Percentiles rank a stretch among this genome's conserved stretches.
Conservation (phyloP, 768 basidiomycete genomes). For the Suillus subluteus region DNA sequence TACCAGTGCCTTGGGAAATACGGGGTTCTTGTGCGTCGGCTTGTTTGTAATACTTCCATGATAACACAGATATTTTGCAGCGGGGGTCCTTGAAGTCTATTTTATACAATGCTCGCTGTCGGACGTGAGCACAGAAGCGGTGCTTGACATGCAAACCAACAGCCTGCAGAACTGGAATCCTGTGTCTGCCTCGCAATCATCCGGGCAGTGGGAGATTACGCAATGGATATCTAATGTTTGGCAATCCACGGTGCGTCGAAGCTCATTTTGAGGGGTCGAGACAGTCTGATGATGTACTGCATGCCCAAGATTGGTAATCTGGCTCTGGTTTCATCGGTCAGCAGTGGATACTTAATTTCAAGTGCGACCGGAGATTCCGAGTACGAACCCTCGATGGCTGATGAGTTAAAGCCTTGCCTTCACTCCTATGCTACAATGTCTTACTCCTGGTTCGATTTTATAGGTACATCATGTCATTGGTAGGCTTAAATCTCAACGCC, state of each 20-base stretch:
- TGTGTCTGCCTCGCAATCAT: not conserved
- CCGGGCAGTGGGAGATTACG: not conserved
- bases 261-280: not conserved
- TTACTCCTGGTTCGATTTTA: not conserved
- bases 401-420: not conserved
- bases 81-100: not conserved
- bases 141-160: not conserved
- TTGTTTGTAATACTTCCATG: not conserved
- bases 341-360: no score
- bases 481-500: not conserved
- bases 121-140: not conserved
- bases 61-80: not conserved
- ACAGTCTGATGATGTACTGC: not conserved
- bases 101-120: not conserved
- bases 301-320: not conserved
- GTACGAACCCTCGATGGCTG: not conserved
- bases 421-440: not conserved
- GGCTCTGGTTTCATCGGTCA: not conserved
- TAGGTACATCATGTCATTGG: slow-evolving; percentile 9
- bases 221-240: not conserved
- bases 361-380: no score
- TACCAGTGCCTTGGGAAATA: not conserved
- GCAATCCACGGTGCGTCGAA: not conserved
- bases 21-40: not conserved
- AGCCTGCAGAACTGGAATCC: not conserved